Conservation (phyloP, 768 basidiomycete species). For the Leccinum disarticulatum region DNA sequence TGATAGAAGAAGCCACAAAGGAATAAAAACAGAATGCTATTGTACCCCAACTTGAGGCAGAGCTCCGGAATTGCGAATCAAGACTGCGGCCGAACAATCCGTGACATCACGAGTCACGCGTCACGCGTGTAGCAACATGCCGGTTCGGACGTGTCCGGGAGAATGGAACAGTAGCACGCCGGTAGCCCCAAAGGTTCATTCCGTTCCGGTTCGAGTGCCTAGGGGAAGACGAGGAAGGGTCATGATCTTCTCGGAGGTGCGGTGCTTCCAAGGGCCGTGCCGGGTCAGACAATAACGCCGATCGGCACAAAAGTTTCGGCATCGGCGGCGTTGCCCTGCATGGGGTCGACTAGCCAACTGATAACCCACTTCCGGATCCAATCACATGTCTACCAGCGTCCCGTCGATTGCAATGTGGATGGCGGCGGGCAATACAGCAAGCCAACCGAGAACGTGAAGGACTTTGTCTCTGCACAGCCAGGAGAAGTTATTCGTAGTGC, state of each 20-base stretch:
- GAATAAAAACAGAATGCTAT: no score
- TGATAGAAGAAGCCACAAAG: no score
- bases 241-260: not conserved
- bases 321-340: not conserved
- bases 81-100: no score
- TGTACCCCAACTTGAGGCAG: no score
- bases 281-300: not conserved
- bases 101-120: not conserved
- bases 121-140: not conserved
- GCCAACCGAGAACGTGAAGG: conserved; percentile 13
- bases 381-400: not conserved
- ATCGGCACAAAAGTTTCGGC: not conserved
- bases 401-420: not conserved
- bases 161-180: not conserved
- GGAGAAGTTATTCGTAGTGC: not conserved
- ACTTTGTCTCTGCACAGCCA: conserved; percentile 13
- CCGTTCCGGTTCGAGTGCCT: not conserved
- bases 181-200: not conserved
- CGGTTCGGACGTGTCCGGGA: not conserved
- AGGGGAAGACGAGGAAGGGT: not conserved
- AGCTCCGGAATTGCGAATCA: no score
- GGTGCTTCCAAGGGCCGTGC: conserved; percentile 1
- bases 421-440: conserved; percentile 4
- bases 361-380: not conserved
- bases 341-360: not conserved